Percentiles rank a stretch among this genome's conserved stretches.
Conservation (phyloP, 768 basidiomycete species). For the Paxillus rubicundulus region DNA sequence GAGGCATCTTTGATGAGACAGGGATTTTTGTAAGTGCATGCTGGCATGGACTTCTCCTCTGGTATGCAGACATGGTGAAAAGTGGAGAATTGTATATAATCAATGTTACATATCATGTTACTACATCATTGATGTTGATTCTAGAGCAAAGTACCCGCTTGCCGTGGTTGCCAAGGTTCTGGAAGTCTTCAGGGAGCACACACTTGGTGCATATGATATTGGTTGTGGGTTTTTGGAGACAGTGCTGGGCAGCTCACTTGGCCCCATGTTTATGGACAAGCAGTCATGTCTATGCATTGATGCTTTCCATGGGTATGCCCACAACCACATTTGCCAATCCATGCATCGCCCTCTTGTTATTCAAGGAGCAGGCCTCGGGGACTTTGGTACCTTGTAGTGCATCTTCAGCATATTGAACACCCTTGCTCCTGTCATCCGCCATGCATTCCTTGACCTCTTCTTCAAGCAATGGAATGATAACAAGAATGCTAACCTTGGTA, state of each 20-base stretch:
- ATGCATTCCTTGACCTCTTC: too few relatives aligned
- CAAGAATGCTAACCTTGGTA: too few relatives aligned
- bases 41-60: slow-evolving; percentile 30
- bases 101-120: too few relatives aligned
- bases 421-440: too few relatives aligned
- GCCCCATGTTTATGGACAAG: not conserved
- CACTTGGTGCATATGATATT: slow-evolving; percentile 17
- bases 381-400: slow-evolving; percentile 33
- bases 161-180: slow-evolving; percentile 23
- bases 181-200: slow-evolving; percentile 10
- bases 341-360: slow-evolving; percentile 30
- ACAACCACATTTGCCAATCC: slow-evolving; percentile 34
- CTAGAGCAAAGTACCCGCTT: slow-evolving; percentile 19
- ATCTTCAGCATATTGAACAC: not conserved
- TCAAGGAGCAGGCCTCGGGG: slow-evolving; percentile 34
- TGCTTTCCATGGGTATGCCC: slow-evolving; percentile 37
- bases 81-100: slow-evolving; percentile 39
- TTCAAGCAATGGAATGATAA: too few relatives aligned
- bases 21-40: slow-evolving; percentile 39
- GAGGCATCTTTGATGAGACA: slow-evolving; percentile 36
- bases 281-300: slow-evolving; percentile 6
- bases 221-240: slow-evolving; percentile 27
- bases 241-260: slow-evolving; percentile 14
- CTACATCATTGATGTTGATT: not conserved
- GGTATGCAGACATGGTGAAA: slow-evolving; percentile 32